Evolutionary conservation across 768 basidiomycete genomes (phyloP), one percentile per base, ranked within the genome.

Genomic region (Pholiota conissans): DNA sequence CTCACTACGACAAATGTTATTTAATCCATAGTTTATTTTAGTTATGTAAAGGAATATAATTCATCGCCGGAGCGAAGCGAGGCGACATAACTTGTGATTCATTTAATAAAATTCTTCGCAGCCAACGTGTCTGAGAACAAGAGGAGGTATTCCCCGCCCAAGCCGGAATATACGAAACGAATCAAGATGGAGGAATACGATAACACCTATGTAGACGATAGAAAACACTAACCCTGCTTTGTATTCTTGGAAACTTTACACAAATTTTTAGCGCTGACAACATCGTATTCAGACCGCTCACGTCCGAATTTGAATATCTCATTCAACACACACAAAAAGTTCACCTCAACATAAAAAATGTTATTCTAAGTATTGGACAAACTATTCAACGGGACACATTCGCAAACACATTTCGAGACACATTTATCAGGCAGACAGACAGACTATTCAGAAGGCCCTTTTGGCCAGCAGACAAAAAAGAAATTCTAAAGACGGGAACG

Each of bases 391-490:
- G 11, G 22, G 35, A 51, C n/a, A n/a, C n/a, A n/a, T n/a, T n/a
- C n/a, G n/a, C n/a, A n/a, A n/a, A n/a, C n/a, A n/a, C n/a, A n/a
- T n/a, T n/a, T n/a, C n/a, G n/a, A n/a, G n/a, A n/a, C n/a, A n/a
- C n/a, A n/a, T n/a, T n/a, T 16, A 20, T 32, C 6, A 32, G 13
- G 30, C 50, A 37, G 28, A 49, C 20, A n/a, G n/a, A n/a, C n/a
- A n/a, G n/a, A n/a, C n/a, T n/a, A 56, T 37, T 56, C 42, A 30
- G 18, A 49, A 18, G 57, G 47, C 60, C 35, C 51, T 61, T 61
- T 61, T 35, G 55, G 46, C 60, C 45, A 42, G 10, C 20, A 45
- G 34, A 37, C 14, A 42, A 52, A 24, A 52, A 18, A 30, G 28
- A 22, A 27, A 35, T 49, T 49, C 30, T 6, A 48, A 5, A 47